These are phyloP conservation scores for Ogataea siamensis DNA, from an alignment of 805 yeast genomes.

Conservation along the genomic window DNA sequence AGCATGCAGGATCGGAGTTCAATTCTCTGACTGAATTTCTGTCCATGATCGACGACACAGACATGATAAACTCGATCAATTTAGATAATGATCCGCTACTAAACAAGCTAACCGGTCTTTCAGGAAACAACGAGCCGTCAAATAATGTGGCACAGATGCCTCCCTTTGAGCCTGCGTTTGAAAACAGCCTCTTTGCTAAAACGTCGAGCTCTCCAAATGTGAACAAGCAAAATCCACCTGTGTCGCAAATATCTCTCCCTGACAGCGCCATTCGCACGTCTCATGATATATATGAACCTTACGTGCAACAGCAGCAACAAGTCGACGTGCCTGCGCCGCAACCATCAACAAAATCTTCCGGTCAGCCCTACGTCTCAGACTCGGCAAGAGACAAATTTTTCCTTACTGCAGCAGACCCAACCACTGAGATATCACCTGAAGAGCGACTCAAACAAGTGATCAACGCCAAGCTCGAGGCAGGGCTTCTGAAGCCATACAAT, in stretches of 20 bases:
- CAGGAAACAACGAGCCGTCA: constrained; percentile 24
- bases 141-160: constrained; percentile 16
- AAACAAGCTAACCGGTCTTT: constrained; percentile 33
- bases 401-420: constrained; percentile 95
- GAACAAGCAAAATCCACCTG: neutral
- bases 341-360: constrained; percentile 5
- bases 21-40: constrained; percentile 85
- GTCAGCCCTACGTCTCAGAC: constrained; percentile 47
- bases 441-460: constrained; percentile 91
- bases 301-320: constrained; percentile 8
- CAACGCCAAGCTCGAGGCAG: constrained; percentile 92
- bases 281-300: constrained; percentile 9
- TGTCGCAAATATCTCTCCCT: constrained; percentile 20
- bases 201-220: constrained; percentile 2
- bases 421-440: constrained; percentile 90
- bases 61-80: constrained; percentile 47
- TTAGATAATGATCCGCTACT: constrained; percentile 37
- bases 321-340: constrained; percentile 4
- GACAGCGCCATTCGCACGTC: constrained; percentile 17
- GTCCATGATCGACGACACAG: constrained; percentile 87
- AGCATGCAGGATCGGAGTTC: constrained; percentile 91
- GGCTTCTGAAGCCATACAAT: constrained; percentile 85
- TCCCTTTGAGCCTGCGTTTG: constrained; percentile 17
- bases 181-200: constrained; percentile 14
- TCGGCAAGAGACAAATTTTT: constrained; percentile 91